Percentiles rank a stretch among this genome's conserved stretches.
phyloP scores from a whole-genome alignment of 805 yeast genomes.

The Kazachstania viticola region DNA sequence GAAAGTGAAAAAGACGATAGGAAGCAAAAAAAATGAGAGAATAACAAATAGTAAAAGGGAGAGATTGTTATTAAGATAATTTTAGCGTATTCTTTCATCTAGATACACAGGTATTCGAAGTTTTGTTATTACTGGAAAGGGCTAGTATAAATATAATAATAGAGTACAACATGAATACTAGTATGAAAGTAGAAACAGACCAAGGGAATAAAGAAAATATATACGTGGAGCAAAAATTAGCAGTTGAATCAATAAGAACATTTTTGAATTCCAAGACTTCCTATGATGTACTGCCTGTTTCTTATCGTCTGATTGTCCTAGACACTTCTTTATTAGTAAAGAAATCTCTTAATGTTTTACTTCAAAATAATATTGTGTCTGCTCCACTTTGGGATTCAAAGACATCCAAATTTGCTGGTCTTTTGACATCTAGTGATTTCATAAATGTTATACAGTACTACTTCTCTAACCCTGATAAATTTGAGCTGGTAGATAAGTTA shows the following conservation, averaged over 20 bases:
- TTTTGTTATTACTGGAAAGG: no score
- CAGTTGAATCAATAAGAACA: slow-evolving; percentile 68
- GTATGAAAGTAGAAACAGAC: no score
- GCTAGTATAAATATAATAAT: no score
- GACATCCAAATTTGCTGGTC: slow-evolving; percentile 84
- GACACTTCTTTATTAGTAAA: slow-evolving; percentile 86
- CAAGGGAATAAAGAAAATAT: slow-evolving; percentile 4
- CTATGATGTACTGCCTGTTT: slow-evolving; percentile 92
- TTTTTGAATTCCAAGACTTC: slow-evolving; percentile 86
- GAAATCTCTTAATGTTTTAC: slow-evolving; percentile 75
- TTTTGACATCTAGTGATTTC: slow-evolving; percentile 83
- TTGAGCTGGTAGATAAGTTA: slow-evolving; percentile 75
- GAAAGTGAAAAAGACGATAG: no score
- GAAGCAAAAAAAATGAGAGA: no score
- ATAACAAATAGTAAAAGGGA: no score
- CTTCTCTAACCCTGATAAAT: slow-evolving; percentile 77
- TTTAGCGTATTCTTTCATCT: no score
- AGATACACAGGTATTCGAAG: no score
- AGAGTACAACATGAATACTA: no score
- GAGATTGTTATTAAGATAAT: no score
- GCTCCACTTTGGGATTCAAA: slow-evolving; percentile 96
- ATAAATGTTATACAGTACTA: slow-evolving; percentile 92
- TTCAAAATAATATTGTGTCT: slow-evolving; percentile 89
- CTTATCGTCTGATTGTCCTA: slow-evolving; percentile 82
- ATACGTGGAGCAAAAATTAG: slow-evolving; percentile 49